phyloP scores from a whole-genome alignment of 1,139 yeast genomes.

The Saccharomyces hybrid region DNA sequence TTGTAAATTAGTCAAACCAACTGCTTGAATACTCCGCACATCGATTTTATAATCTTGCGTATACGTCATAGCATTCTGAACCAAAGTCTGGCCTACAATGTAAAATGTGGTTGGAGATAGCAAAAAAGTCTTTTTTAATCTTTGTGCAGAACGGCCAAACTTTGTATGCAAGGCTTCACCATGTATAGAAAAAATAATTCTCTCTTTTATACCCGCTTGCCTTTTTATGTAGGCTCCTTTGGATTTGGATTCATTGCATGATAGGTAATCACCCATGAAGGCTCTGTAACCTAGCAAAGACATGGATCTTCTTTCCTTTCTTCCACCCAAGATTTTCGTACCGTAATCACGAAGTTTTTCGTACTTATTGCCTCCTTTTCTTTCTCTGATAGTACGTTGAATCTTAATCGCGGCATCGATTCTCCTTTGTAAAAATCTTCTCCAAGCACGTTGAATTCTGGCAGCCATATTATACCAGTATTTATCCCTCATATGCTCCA shows the following conservation, averaged over 20 bases:
- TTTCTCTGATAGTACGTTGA: conserved; percentile 79
- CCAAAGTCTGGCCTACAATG: conserved; percentile 62
- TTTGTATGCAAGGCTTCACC: conserved; percentile 81
- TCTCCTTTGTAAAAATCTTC: conserved; percentile 71
- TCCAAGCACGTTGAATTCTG: conserved; percentile 94
- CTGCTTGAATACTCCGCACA: conserved; percentile 50
- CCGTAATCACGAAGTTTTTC: conserved; percentile 84
- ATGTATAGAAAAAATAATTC: conserved; percentile 63
- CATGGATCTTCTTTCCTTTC: conserved; percentile 86
- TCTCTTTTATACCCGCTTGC: conserved; percentile 62
- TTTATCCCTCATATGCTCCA: conserved; percentile 94
- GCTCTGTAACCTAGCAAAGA: conserved; percentile 84
- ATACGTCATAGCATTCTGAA: conserved; percentile 66
- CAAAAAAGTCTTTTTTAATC: conserved; percentile 66
- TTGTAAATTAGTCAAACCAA: conserved; percentile 66
- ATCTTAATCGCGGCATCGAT: conserved; percentile 80
- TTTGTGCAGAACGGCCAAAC: conserved; percentile 85
- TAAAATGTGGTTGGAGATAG: conserved; percentile 56
- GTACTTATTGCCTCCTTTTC: conserved; percentile 71
- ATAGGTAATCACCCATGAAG: conserved; percentile 88
- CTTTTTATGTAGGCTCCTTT: conserved; percentile 62
- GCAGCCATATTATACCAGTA: conserved; percentile 99
- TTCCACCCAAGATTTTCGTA: conserved; percentile 54
- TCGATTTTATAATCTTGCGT: conserved; percentile 59
- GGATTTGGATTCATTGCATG: conserved; percentile 67